Evolutionary conservation across 2,329 filamentous ascomycete genomes (phyloP), one percentile per base, ranked within the genome.

Genomic region (Phialophora macrospora): DNA sequence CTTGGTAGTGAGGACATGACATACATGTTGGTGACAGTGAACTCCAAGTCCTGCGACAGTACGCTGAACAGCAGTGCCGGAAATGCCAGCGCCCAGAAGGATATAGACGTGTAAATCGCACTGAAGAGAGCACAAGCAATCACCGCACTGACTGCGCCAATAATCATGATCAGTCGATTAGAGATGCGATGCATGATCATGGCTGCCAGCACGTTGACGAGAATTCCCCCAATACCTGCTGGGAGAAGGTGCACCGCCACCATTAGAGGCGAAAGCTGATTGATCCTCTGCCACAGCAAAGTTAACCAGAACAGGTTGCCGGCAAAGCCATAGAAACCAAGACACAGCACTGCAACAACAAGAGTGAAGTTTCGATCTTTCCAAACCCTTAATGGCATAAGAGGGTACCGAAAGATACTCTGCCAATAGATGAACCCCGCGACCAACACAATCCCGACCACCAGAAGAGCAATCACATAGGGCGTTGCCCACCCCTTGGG

Each of bases 11-110:
- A 85, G 3, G 85, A 87, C 81, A 90, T 85, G 61, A 90, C 87
- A 69, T 90, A 90, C 83, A 90, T 88, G 82, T 91, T 90, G 3
- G 85, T 84, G 24, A 90, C 88, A 66, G 90, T 89, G 75, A 90
- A 90, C 64, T 90, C 85, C 38, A 91, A 84, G 72, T 90, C 89
- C 0, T 87, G 87, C 0, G 88, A 88, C 3, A 89, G 78, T 1
- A 90, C 88, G 24, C 84, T 83, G 28, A 90, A 75, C 17, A 87
- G 75, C 46, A 90, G 75, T 0, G 83, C 82, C 0, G 88, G 87
- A 73, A 90, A 90, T 5, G 84, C 81, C 66, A 88, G 86, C 0
- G 83, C 83, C 88, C 88, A 91, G 74, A 90, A 90, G 20, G 79
- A 82, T 62, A 82, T 82, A 9, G 83, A 79, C 1, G 81, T 73